A percentile compares a stretch with the other conserved stretches of the same genome.
Evolutionary conservation across 1,284 basidiomycete species (phyloP).

Genomic region (Phaffia rhodozyma): DNA sequence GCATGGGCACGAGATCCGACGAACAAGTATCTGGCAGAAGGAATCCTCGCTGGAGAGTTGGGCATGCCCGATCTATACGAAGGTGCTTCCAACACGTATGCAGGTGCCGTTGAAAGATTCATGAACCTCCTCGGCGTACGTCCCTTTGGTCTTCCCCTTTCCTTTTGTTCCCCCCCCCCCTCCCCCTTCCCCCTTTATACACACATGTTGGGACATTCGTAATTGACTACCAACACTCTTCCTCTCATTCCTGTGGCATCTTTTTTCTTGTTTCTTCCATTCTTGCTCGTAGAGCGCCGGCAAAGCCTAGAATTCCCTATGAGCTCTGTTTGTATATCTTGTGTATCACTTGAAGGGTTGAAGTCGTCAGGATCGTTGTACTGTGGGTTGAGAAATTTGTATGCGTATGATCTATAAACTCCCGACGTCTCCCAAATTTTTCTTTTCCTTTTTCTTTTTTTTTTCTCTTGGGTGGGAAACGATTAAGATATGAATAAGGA

Average conservation of each 20-base stretch:
- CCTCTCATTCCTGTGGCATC: not conserved
- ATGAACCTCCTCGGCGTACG: slow-evolving; percentile 28
- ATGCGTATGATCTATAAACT: too few relatives aligned
- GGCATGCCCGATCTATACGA: slow-evolving; percentile 32
- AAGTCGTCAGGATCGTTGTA: too few relatives aligned
- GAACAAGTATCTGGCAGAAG: slow-evolving; percentile 25
- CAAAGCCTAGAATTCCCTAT: too few relatives aligned
- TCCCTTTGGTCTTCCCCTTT: not conserved
- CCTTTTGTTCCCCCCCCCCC: not conserved
- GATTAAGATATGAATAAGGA: slow-evolving; percentile 22
- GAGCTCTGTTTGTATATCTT: too few relatives aligned
- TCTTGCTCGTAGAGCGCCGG: too few relatives aligned
- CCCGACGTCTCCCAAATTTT: too few relatives aligned
- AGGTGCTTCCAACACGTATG: slow-evolving; percentile 31
- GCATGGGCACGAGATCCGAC: slow-evolving; percentile 36
- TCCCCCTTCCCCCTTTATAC: too few relatives aligned
- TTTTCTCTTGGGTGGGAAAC: too few relatives aligned
- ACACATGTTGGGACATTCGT: too few relatives aligned
- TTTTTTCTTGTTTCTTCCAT: not conserved
- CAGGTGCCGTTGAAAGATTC: slow-evolving; percentile 29
- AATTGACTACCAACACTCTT: not conserved
- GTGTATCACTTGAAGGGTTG: too few relatives aligned
- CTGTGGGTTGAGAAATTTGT: too few relatives aligned
- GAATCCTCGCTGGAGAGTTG: slow-evolving; percentile 18
- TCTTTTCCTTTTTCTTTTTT: too few relatives aligned